Percentiles rank a stretch among this genome's conserved stretches.
These are phyloP conservation scores for Nyctanthes arbortristis DNA, from an alignment of 257 asterid species.

Conservation along the genomic window DNA sequence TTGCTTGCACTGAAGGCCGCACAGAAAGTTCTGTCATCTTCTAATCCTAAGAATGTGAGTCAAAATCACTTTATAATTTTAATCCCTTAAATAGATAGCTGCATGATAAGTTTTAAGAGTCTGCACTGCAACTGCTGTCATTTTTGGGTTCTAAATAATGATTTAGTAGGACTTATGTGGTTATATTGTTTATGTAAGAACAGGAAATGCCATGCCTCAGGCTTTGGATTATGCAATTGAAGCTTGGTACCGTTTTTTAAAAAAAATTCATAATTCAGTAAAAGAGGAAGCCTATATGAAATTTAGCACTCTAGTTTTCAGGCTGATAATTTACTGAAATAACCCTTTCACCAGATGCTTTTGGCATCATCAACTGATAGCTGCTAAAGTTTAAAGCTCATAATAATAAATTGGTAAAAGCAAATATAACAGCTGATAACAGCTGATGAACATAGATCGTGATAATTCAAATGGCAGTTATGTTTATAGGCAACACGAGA, in stretches of 20 bases:
- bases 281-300: neutral
- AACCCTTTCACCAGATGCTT: neutral
- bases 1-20: slow-evolving; percentile 85
- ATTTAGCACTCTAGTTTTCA: neutral
- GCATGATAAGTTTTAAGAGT: neutral
- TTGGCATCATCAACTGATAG: neutral
- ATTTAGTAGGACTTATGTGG: neutral
- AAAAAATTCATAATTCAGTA: neutral
- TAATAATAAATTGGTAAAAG: neutral
- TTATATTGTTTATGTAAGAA: neutral
- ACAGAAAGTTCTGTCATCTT: slow-evolving; percentile 57
- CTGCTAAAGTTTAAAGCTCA: neutral
- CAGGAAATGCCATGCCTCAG: neutral
- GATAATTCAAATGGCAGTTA: neutral
- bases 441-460: neutral
- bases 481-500: neutral
- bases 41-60: slow-evolving; percentile 53
- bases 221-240: neutral
- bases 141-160: neutral
- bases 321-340: neutral
- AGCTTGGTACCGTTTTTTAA: neutral
- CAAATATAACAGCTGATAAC: neutral
- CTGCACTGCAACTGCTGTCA: neutral
- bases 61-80: slow-evolving; percentile 9
- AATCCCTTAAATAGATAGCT: neutral